Percentiles rank a stretch among this genome's conserved stretches.
Conservation (phyloP, 768 basidiomycete species). For the Termitomyces sp. region DNA sequence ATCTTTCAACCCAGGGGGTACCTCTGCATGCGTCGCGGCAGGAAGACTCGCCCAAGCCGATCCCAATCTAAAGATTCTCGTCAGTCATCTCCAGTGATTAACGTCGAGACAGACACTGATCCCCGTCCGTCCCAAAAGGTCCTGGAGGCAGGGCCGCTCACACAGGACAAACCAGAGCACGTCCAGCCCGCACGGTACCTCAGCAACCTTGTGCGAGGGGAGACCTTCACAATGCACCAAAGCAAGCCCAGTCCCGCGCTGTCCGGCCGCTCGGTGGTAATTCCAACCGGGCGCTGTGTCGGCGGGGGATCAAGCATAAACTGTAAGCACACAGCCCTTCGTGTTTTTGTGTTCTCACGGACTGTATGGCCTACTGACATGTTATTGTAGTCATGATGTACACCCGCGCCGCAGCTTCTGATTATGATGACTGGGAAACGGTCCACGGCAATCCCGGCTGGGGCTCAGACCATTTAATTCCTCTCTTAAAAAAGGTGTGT, state of each 20-base stretch:
- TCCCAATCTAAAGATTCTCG: conserved; percentile 49
- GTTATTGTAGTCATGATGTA: conserved; percentile 42
- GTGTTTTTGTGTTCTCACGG: neutral
- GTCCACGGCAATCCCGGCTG: conserved; percentile 52
- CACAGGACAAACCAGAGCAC: conserved; percentile 39
- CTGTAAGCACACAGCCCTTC: conserved; percentile 28
- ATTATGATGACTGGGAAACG: conserved; percentile 61
- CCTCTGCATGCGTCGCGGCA: conserved; percentile 50
- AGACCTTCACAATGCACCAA: conserved; percentile 40
- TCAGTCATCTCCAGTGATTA: conserved; percentile 14
- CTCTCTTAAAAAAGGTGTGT: conserved; percentile 50
- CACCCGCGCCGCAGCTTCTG: conserved; percentile 52
- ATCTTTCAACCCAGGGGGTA: conserved; percentile 33
- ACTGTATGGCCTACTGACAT: neutral
- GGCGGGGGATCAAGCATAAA: conserved; percentile 64
- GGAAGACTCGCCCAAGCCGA: conserved; percentile 50
- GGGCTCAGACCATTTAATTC: conserved; percentile 52
- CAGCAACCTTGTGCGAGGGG: conserved; percentile 32
- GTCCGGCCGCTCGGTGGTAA: conserved; percentile 36
- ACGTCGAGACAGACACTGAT: neutral
- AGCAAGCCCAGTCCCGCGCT: conserved; percentile 37
- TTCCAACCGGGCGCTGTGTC: conserved; percentile 43
- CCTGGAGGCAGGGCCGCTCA: conserved; percentile 54
- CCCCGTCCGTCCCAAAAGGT: conserved; percentile 23
- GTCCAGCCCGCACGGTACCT: conserved; percentile 50